phyloP scores from a whole-genome alignment of 1,284 basidiomycete species.

The Irpex sp. region DNA sequence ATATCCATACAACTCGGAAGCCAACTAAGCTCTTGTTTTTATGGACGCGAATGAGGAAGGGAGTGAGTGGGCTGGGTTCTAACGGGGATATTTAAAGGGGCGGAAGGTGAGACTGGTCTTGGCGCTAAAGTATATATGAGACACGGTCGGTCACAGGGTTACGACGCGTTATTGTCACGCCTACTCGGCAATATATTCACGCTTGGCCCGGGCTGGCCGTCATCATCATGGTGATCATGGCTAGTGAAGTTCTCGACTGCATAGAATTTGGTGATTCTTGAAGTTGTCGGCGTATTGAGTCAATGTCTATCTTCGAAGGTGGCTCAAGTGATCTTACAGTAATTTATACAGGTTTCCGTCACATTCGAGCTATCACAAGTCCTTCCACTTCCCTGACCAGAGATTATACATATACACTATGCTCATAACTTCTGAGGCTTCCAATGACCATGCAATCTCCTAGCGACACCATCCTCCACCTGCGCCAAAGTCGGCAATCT shows the following conservation, averaged over 20 bases:
- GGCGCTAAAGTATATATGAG: conserved; percentile 6
- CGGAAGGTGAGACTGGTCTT: not conserved
- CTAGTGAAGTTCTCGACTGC: no score
- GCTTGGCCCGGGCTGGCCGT: not conserved
- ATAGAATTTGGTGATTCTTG: no score
- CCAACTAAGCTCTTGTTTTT: conserved; percentile 1
- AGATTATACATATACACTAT: not conserved
- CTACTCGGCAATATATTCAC: not conserved
- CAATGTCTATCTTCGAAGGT: no score
- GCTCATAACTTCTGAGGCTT: conserved; percentile 45
- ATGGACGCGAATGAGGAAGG: not conserved
- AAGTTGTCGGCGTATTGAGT: no score
- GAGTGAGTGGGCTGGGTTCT: not conserved
- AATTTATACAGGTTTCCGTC: no score
- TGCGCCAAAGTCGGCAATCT: conserved; percentile 21
- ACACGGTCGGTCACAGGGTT: conserved; percentile 18
- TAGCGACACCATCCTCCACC: conserved; percentile 58
- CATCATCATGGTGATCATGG: no score
- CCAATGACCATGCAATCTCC: conserved; percentile 56
- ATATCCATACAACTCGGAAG: conserved; percentile 1
- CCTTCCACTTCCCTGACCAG: not conserved
- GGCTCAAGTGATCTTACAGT: no score
- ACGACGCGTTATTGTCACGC: conserved; percentile 8
- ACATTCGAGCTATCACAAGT: no score
- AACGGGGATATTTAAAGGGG: not conserved